Percentiles rank a stretch among this genome's conserved stretches.
Conservation (phyloP, 2,329 filamentous ascomycete genomes). For the Albifimbria verrucaria region DNA sequence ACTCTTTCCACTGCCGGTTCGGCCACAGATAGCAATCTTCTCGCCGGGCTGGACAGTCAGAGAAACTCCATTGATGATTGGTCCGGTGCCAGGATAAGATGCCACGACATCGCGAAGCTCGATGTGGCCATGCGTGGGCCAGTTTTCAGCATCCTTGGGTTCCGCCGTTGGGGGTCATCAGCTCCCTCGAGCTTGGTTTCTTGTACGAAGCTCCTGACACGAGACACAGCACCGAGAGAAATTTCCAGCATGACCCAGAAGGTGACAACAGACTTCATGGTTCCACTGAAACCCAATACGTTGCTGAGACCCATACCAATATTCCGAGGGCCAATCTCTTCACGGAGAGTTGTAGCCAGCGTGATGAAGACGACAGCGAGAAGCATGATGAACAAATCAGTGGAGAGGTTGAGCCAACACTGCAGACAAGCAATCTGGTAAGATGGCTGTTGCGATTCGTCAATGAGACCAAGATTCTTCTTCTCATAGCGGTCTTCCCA, state of each 20-base stretch:
- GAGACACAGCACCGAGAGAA: constrained; percentile 30
- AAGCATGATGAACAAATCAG: constrained; percentile 45
- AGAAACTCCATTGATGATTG: constrained; percentile 15
- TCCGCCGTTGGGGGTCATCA: constrained; percentile 21
- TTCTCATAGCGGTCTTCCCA: constrained; percentile 38
- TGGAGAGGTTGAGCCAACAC: constrained; percentile 51
- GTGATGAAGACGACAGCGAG: constrained; percentile 45
- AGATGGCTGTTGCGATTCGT: constrained; percentile 52
- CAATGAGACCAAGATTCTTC: constrained; percentile 44
- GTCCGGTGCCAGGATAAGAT: constrained; percentile 17
- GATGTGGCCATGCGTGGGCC: constrained; percentile 27
- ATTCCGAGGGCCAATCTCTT: constrained; percentile 24
- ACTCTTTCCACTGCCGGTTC: constrained; percentile 50
- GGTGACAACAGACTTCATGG: constrained; percentile 31
- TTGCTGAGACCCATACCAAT: constrained; percentile 30
- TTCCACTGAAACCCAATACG: constrained; percentile 27
- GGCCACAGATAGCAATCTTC: constrained; percentile 48
- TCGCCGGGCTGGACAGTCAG: constrained; percentile 32
- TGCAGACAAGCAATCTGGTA: constrained; percentile 57
- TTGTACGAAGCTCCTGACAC: constrained; percentile 29
- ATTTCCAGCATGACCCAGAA: constrained; percentile 36
- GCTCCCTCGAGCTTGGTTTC: constrained; percentile 15
- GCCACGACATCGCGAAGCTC: constrained; percentile 22
- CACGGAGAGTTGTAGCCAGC: constrained; percentile 37
- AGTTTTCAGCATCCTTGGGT: constrained; percentile 15